These are phyloP conservation scores for Irpex rosettiformis DNA, from an alignment of 1,284 basidiomycete species.

Conservation along the genomic window DNA sequence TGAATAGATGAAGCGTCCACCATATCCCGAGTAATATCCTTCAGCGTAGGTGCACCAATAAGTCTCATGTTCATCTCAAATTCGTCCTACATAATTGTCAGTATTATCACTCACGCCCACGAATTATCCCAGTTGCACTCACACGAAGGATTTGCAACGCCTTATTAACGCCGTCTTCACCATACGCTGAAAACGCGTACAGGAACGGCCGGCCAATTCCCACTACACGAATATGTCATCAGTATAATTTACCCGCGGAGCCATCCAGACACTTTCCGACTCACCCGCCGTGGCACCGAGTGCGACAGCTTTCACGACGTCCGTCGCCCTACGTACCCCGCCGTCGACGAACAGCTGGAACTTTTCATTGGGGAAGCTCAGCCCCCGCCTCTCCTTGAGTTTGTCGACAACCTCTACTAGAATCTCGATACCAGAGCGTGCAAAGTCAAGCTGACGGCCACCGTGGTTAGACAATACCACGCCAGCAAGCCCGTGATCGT, in stretches of 20 bases:
- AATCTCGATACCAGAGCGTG: constrained; percentile 84
- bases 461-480: constrained; percentile 90
- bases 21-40: constrained; percentile 83
- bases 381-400: constrained; percentile 59
- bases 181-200: constrained; percentile 89
- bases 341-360: constrained; percentile 94
- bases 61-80: constrained; percentile 93
- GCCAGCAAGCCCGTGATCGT: constrained; percentile 77
- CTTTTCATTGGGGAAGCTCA: constrained; percentile 52
- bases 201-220: constrained; percentile 83
- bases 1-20: constrained; percentile 77
- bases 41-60: constrained; percentile 76
- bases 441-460: constrained; percentile 87
- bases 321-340: constrained; percentile 87
- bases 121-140: constrained; percentile 20
- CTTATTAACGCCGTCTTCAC: constrained; percentile 76
- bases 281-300: constrained; percentile 81
- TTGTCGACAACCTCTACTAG: constrained; percentile 83
- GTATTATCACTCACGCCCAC: neutral
- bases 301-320: constrained; percentile 90
- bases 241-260: neutral
- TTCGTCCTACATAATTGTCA: constrained; percentile 63
- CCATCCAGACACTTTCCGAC: constrained; percentile 2
- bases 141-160: constrained; percentile 79
- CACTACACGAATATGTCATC: constrained; percentile 32